These are phyloP conservation scores for Fallopia convolvulus DNA, from an alignment of 148 eudicot genomes.

Conservation along the genomic window DNA sequence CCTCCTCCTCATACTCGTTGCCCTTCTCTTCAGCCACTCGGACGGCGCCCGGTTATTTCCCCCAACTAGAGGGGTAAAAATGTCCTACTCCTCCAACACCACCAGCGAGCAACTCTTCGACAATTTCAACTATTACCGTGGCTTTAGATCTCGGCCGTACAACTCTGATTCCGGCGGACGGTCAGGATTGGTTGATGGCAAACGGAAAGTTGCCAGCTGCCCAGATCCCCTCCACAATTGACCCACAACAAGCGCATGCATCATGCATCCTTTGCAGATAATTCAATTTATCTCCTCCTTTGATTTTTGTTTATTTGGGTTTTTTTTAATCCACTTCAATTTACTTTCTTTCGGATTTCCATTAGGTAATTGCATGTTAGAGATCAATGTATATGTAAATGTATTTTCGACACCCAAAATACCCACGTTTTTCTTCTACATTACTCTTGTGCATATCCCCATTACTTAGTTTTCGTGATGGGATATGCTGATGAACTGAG, in stretches of 20 bases:
- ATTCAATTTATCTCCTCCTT: background rate
- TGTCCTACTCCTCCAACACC: background rate
- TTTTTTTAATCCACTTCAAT: background rate
- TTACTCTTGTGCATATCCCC: background rate
- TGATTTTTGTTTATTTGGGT: background rate
- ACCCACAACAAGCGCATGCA: no score
- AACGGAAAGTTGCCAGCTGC: conserved; percentile 9
- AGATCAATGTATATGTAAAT: background rate
- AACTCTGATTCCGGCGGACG: background rate
- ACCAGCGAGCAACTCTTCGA: background rate
- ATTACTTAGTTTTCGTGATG: background rate
- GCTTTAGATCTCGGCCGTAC: background rate
- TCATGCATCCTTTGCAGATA: background rate
- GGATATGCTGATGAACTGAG: background rate
- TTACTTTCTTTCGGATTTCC: background rate
- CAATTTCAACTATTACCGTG: conserved; percentile 5
- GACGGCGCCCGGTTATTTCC: background rate
- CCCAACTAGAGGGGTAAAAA: background rate
- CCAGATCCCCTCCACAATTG: conserved; percentile 16
- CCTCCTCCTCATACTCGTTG: background rate
- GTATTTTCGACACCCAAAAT: background rate
- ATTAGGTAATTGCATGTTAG: background rate
- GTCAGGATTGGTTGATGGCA: background rate
- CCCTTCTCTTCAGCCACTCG: background rate
- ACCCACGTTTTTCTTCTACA: conserved; percentile 1